Conservation (phyloP, 345 rosid genomes). For the Euphorbia pulcherrima region DNA sequence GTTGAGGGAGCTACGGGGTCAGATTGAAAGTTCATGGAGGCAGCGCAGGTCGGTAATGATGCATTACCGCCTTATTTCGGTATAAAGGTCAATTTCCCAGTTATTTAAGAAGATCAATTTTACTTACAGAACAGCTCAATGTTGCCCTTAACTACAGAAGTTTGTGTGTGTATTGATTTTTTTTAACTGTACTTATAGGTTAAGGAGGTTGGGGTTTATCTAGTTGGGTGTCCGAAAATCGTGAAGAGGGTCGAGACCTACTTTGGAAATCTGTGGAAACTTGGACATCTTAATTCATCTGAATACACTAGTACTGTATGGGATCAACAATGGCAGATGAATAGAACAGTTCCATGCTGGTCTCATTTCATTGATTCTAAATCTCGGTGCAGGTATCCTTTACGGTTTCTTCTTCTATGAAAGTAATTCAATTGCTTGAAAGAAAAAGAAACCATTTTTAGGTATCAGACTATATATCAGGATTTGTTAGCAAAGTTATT, state of each 20-base stretch:
- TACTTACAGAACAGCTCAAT: not conserved
- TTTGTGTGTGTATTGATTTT: slow-evolving; percentile 4
- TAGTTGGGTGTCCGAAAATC: slow-evolving; percentile 58
- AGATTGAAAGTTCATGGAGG: no score
- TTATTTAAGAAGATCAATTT: not conserved
- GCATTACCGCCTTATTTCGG: no score
- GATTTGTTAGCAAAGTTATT: no score
- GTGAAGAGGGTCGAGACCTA: slow-evolving; percentile 51
- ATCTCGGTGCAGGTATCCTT: slow-evolving; percentile 53
- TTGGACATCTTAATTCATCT: slow-evolving; percentile 56
- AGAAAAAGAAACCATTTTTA: no score
- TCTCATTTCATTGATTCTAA: slow-evolving; percentile 59
- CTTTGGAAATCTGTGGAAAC: slow-evolving; percentile 62
- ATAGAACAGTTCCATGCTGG: slow-evolving; percentile 87
- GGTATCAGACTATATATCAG: no score
- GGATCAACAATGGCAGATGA: slow-evolving; percentile 72
- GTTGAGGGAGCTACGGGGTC: no score
- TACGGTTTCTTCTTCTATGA: slow-evolving; percentile 1
- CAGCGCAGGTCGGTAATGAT: no score
- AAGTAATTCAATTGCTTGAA: not conserved
- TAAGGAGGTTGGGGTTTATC: slow-evolving; percentile 80
- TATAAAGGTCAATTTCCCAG: not conserved
- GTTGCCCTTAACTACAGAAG: not conserved
- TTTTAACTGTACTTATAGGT: slow-evolving; percentile 40
- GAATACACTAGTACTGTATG: slow-evolving; percentile 39